A percentile compares a stretch with the other conserved stretches of the same genome.
These are phyloP conservation scores for Camellia japonica DNA, from an alignment of 148 eudicot species.

Conservation along the genomic window DNA sequence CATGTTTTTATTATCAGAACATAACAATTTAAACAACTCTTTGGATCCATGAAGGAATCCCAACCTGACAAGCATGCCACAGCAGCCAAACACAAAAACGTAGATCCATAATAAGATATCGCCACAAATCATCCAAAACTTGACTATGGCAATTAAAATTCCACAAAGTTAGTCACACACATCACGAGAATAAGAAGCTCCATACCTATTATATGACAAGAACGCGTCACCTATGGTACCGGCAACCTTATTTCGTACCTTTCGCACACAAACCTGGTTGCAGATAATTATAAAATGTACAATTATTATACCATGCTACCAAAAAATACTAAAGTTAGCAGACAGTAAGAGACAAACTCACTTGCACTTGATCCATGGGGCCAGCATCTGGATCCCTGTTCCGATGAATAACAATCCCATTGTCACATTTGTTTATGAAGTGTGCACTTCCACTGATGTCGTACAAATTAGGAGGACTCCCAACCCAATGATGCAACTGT, in stretches of 20 bases:
- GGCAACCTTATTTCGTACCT: conserved; percentile 89
- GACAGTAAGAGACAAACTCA: conserved; percentile 2
- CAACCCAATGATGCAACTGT: conserved; percentile 86
- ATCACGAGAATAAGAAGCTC: background rate
- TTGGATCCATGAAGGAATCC: background rate
- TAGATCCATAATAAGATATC: background rate
- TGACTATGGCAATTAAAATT: background rate
- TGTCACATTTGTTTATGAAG: conserved; percentile 96
- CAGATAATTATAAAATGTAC: background rate
- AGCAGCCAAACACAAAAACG: background rate
- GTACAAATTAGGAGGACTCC: conserved; percentile 75
- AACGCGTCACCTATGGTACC: conserved; percentile 86
- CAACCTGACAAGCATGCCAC: background rate
- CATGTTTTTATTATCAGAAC: background rate
- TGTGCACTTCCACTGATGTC: conserved; percentile 99
- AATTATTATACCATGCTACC: background rate
- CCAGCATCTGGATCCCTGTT: conserved; percentile 87
- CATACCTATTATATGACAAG: conserved; percentile 74
- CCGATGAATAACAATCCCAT: conserved; percentile 91
- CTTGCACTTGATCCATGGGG: conserved; percentile 81
- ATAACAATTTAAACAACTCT: background rate
- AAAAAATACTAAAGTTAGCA: background rate
- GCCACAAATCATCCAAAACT: background rate
- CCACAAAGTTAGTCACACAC: background rate
- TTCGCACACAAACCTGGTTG: conserved; percentile 76